Evolutionary conservation across 805 yeast species (phyloP).

Genomic region (Candida incommunis): DNA sequence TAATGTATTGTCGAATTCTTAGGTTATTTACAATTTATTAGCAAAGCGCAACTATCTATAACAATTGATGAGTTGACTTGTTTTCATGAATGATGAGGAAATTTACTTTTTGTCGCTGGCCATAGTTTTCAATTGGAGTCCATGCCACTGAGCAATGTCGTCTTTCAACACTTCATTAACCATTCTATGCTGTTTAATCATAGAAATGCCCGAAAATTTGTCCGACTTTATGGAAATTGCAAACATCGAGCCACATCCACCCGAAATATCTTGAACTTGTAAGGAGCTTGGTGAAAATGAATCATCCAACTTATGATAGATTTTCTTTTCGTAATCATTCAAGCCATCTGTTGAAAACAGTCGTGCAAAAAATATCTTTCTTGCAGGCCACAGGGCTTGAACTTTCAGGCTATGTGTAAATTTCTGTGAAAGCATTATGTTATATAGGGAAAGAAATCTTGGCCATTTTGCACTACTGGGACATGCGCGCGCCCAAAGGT

Average conservation of each 20-base stretch:
- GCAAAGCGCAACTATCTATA: too few relatives aligned
- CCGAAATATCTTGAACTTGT: constrained; percentile 71
- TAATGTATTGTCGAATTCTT: not conserved
- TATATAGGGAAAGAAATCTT: too few relatives aligned
- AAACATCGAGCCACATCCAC: constrained; percentile 98
- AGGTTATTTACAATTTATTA: too few relatives aligned
- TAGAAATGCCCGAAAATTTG: constrained; percentile 63
- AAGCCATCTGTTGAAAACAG: constrained; percentile 14
- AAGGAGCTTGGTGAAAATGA: constrained; percentile 48
- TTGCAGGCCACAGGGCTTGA: too few relatives aligned
- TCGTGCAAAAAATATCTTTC: not conserved
- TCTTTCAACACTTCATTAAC: constrained; percentile 73
- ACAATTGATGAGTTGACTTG: too few relatives aligned
- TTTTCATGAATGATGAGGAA: too few relatives aligned
- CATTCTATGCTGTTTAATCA: constrained; percentile 83
- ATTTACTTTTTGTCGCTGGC: too few relatives aligned
- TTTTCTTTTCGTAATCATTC: constrained; percentile 51
- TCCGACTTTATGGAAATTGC: constrained; percentile 65
- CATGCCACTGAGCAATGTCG: constrained; percentile 90
- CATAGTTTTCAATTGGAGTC: constrained; percentile 71
- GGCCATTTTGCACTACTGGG: too few relatives aligned
- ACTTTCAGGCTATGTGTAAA: too few relatives aligned
- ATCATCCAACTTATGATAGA: constrained; percentile 39
- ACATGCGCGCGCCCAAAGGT: too few relatives aligned
- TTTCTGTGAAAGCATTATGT: too few relatives aligned